These are phyloP conservation scores for Avicennia marina DNA, from an alignment of 257 asterid genomes.

Conservation along the genomic window DNA sequence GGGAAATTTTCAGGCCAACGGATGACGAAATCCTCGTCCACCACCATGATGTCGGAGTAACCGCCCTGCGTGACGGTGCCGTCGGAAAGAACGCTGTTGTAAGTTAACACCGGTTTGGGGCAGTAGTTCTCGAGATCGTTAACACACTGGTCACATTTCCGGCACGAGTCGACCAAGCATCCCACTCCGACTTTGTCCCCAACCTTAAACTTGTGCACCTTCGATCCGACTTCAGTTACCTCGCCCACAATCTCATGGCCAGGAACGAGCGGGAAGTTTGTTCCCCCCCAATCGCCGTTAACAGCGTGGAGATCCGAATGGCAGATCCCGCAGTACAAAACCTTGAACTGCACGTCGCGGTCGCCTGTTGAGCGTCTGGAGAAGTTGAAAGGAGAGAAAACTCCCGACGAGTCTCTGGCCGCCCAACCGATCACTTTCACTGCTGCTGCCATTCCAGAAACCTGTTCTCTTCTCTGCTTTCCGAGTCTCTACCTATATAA, in stretches of 20 bases:
- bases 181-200: conserved; percentile 24
- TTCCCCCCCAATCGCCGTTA: conserved; percentile 8
- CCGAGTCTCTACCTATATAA: too few relatives aligned
- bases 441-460: background rate
- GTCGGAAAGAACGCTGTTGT: conserved; percentile 2
- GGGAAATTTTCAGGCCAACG: conserved; percentile 16
- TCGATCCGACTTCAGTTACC: conserved; percentile 20
- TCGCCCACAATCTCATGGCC: conserved; percentile 25
- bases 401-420: conserved; percentile 16
- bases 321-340: conserved; percentile 26
- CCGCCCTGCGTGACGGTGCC: conserved; percentile 13
- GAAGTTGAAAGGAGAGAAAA: too few relatives aligned
- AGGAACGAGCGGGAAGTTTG: conserved; percentile 16
- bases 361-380: too few relatives aligned
- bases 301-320: conserved; percentile 19
- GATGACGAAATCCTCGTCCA: too few relatives aligned
- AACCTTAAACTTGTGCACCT: conserved; percentile 9
- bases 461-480: background rate
- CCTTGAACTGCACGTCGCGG: too few relatives aligned
- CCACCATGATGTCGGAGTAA: background rate
- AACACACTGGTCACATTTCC: too few relatives aligned
- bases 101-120: too few relatives aligned
- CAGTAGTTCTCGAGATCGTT: too few relatives aligned
- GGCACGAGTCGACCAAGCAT: too few relatives aligned
- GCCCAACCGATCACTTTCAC: conserved; percentile 21